A percentile compares a stretch with the other conserved stretches of the same genome.
Evolutionary conservation across 768 basidiomycete genomes (phyloP).

Genomic region (Mycena rebaudengoi): DNA sequence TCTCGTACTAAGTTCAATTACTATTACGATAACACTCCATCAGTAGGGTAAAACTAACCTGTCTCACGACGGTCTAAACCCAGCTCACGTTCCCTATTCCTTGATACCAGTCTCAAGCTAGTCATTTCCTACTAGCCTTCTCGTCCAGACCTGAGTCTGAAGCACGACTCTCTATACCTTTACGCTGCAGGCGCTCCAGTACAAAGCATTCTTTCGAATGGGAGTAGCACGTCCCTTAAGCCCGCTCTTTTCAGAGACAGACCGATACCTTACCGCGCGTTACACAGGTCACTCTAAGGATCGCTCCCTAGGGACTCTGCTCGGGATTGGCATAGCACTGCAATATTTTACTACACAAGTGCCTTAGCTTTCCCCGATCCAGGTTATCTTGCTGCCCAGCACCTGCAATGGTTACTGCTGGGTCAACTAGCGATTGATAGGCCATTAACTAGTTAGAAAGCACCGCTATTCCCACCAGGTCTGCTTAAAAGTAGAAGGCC

Average conservation of each 20-base stretch:
- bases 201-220: slow-evolving; percentile 6
- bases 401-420: neutral
- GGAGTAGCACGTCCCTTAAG: slow-evolving; percentile 13
- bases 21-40: slow-evolving; percentile 78
- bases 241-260: slow-evolving; percentile 5
- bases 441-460: neutral
- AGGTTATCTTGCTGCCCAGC: slow-evolving; percentile 1
- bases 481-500: neutral
- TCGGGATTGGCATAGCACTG: slow-evolving; percentile 6
- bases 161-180: slow-evolving; percentile 29
- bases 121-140: too few relatives aligned
- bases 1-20: slow-evolving; percentile 86
- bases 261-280: slow-evolving; percentile 6
- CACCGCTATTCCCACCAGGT: slow-evolving; percentile 2
- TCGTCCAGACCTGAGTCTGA: too few relatives aligned
- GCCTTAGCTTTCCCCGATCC: slow-evolving; percentile 2
- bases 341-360: neutral
- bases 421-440: slow-evolving; percentile 4
- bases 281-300: slow-evolving; percentile 8
- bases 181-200: slow-evolving; percentile 10
- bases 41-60: slow-evolving; percentile 89
- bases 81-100: slow-evolving; percentile 83
- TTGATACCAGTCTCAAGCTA: slow-evolving; percentile 9
- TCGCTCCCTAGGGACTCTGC: slow-evolving; percentile 5
- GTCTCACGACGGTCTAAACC: slow-evolving; percentile 87